Base-by-base conservation (phyloP, 2,329 filamentous ascomycete species). In the Immersiporthe knoxdaviesiana region DNA sequence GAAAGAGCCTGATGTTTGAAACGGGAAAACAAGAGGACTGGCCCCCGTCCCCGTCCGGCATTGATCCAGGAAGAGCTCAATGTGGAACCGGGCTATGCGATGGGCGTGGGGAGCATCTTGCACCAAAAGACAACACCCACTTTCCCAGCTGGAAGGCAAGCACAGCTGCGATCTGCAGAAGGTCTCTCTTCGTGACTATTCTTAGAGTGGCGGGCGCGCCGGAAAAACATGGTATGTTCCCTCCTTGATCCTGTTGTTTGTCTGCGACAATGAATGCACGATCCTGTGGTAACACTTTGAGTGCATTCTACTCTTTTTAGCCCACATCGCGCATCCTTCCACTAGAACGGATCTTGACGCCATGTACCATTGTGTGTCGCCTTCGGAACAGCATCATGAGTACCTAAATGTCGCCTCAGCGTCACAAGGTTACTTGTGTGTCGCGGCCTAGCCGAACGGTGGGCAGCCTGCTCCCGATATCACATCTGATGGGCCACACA, bases 11-110 rank as follows among this genome's bases (percentile, higher is more conserved):
- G 56, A 37, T 62, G 52, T 52, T 66, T 58, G 60, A 62, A 60
- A 66, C 24, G 35, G 66, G 58, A 32, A 56, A 39, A 35, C 50
- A 65, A 30, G 32, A 27, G 56, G 47, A 63, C 35, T 68, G 32
- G 39, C 69, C 68, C 58, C 52, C 65, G 16, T 21, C 65, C 65
- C 37, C 27, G 68, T 47, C 50, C 66, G 68, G 66, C 56, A 65
- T 67, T 67, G 65, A 63, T 30, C 58, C 47, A 27, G 50, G 30
- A 32, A 37, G 63, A 39, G 21, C 47, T 37, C 18, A 8, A 65
- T 41, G 50, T 65, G 63, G 47, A 21, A 63, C 62, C 35, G 44
- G 62, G 44, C 62, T 63, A 37, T 63, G 44, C 39, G 63, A 47
- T n/a, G n/a, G 11, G 27, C 63, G 63, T 65, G 63, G 63, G 50